These are phyloP conservation scores for Wickerhamomyces xylosicus DNA, from an alignment of 805 yeast genomes.

Conservation along the genomic window DNA sequence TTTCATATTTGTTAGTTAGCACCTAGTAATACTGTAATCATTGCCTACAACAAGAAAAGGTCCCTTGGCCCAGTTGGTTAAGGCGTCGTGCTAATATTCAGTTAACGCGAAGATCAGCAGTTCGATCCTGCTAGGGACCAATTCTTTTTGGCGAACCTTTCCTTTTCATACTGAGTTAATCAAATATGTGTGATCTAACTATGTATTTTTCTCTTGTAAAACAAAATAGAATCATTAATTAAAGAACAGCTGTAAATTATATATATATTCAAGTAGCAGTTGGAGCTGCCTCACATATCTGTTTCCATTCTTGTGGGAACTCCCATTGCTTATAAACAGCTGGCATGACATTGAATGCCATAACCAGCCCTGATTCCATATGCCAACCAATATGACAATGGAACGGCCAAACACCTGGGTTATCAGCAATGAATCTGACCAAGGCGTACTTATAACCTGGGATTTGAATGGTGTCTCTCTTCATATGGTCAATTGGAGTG, in stretches of 20 bases:
- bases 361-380: slow-evolving; percentile 39
- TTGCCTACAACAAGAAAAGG: too few relatives aligned
- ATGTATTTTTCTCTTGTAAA: too few relatives aligned
- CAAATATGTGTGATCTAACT: too few relatives aligned
- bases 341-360: slow-evolving; percentile 17
- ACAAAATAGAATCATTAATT: too few relatives aligned
- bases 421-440: slow-evolving; percentile 54
- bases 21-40: too few relatives aligned
- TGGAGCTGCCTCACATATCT: not conserved
- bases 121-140: slow-evolving; percentile 86
- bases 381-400: slow-evolving; percentile 51
- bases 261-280: too few relatives aligned
- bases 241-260: too few relatives aligned
- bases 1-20: too few relatives aligned
- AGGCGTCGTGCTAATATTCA: too few relatives aligned
- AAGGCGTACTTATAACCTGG: slow-evolving; percentile 46
- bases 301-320: slow-evolving; percentile 16
- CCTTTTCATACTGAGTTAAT: too few relatives aligned
- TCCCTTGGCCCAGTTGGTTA: too few relatives aligned
- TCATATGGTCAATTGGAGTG: slow-evolving; percentile 32
- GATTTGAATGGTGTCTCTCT: slow-evolving; percentile 52
- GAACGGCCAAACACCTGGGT: slow-evolving; percentile 79
- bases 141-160: too few relatives aligned
- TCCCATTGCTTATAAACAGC: slow-evolving; percentile 17
- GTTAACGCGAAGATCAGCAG: slow-evolving; percentile 62